These are phyloP conservation scores for Dictyostelium capitatum DNA, from an alignment of 78 protist species.

Conservation along the genomic window DNA sequence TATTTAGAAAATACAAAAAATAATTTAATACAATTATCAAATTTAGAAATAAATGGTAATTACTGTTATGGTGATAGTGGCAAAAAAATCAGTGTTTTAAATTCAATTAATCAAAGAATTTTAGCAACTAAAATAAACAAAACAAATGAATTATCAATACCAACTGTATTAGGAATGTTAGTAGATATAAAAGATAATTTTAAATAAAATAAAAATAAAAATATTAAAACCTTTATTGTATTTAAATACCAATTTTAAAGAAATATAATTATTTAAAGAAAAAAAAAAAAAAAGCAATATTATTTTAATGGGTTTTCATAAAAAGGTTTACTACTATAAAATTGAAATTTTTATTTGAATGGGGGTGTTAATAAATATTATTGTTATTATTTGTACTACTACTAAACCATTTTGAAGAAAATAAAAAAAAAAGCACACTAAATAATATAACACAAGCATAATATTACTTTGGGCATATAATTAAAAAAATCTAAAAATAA, in stretches of 20 bases:
- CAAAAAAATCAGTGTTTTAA: not conserved
- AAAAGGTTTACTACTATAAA: too few species aligned
- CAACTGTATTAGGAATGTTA: not conserved
- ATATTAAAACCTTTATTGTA: not conserved
- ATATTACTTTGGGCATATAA: too few species aligned
- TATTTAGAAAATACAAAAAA: not conserved
- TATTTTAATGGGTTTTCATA: too few species aligned
- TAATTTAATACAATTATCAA: not conserved
- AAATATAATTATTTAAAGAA: not conserved
- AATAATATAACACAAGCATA: too few species aligned
- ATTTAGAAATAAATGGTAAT: too few species aligned
- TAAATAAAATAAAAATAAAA: not conserved
- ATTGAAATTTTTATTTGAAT: too few species aligned
- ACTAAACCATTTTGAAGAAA: too few species aligned
- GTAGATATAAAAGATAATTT: not conserved
- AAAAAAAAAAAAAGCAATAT: not conserved
- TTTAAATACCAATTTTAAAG: too few species aligned
- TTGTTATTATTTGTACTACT: too few species aligned
- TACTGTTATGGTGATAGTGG: too few species aligned
- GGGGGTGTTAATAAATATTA: too few species aligned
- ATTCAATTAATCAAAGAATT: conserved; percentile 16
- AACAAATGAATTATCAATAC: not conserved
- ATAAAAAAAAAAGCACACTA: too few species aligned
- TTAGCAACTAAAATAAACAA: not conserved
- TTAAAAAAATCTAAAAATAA: not conserved